phyloP scores from a whole-genome alignment of 768 basidiomycete species.

The Lentinula edodes region DNA sequence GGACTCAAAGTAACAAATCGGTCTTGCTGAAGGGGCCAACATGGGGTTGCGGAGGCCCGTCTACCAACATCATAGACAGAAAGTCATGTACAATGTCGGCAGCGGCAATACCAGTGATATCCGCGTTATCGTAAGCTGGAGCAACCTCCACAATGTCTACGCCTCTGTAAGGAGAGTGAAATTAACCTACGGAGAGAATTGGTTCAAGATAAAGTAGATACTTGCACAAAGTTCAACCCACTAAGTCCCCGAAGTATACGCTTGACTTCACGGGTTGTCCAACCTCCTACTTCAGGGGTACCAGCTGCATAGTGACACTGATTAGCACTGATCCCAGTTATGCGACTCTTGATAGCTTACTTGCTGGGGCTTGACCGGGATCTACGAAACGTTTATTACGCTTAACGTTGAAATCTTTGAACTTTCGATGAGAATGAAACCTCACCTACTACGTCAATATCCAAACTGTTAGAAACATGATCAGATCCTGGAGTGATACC shows the following conservation, averaged over 20 bases:
- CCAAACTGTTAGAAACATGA: slow-evolving; percentile 30
- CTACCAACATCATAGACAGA: slow-evolving; percentile 30
- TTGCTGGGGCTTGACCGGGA: slow-evolving; percentile 53
- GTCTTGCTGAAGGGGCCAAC: background rate
- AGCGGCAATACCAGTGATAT: slow-evolving; percentile 37
- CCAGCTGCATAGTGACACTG: slow-evolving; percentile 35
- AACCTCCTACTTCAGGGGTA: slow-evolving; percentile 62
- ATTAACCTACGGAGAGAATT: background rate
- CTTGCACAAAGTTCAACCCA: slow-evolving; percentile 57
- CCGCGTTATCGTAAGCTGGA: slow-evolving; percentile 44
- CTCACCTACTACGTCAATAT: slow-evolving; percentile 57
- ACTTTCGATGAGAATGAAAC: slow-evolving; percentile 2
- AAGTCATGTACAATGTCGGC: slow-evolving; percentile 44
- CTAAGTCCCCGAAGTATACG: slow-evolving; percentile 56
- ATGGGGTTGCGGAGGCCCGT: slow-evolving; percentile 16
- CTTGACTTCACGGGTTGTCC: slow-evolving; percentile 61
- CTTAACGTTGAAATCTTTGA: background rate
- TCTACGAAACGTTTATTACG: slow-evolving; percentile 25
- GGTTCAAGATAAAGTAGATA: background rate
- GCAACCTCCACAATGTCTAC: slow-evolving; percentile 50
- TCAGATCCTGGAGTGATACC: background rate
- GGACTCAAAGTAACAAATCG: background rate
- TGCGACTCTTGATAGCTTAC: slow-evolving; percentile 7
- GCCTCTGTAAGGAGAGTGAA: slow-evolving; percentile 23
- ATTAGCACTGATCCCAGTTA: background rate